A percentile compares a stretch with the other conserved stretches of the same genome.
Conservation (phyloP, 345 rosid species). For the Citrus unshiu region DNA sequence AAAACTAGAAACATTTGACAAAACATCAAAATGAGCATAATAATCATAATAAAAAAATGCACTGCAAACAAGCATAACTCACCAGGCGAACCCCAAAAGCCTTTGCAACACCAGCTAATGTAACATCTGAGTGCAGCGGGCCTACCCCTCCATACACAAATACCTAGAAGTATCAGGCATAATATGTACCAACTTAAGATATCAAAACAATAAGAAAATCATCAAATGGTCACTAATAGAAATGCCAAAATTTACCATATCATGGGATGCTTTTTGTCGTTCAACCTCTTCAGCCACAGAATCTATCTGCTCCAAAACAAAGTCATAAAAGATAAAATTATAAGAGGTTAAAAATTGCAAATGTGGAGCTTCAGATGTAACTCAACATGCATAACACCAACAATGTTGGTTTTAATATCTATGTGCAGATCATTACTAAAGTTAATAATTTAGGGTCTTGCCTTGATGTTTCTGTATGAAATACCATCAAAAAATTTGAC, state of each 20-base stretch:
- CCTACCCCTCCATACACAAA: slow-evolving; percentile 92
- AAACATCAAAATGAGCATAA: neutral
- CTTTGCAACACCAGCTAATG: slow-evolving; percentile 90
- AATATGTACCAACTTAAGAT: neutral
- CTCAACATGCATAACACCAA: neutral
- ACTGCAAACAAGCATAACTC: slow-evolving; percentile 20
- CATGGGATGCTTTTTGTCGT: slow-evolving; percentile 56
- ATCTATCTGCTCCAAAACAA: slow-evolving; percentile 64
- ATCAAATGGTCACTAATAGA: slow-evolving; percentile 6
- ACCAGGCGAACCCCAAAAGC: slow-evolving; percentile 99
- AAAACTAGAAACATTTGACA: neutral
- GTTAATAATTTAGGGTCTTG: slow-evolving; percentile 1
- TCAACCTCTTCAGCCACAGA: slow-evolving; percentile 97
- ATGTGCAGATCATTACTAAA: neutral
- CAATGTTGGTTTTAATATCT: neutral
- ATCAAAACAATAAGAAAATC: neutral
- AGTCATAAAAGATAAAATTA: slow-evolving; percentile 17
- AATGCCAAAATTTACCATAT: slow-evolving; percentile 54
- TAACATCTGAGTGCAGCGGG: slow-evolving; percentile 91
- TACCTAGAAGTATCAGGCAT: slow-evolving; percentile 45
- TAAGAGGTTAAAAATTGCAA: neutral
- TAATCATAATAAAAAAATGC: neutral
- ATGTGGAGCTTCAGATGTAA: slow-evolving; percentile 1
- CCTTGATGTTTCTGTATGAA: neutral
- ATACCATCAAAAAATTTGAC: neutral